Base-by-base conservation (phyloP, 345 rosid species). In the Sonneratia alba region DNA sequence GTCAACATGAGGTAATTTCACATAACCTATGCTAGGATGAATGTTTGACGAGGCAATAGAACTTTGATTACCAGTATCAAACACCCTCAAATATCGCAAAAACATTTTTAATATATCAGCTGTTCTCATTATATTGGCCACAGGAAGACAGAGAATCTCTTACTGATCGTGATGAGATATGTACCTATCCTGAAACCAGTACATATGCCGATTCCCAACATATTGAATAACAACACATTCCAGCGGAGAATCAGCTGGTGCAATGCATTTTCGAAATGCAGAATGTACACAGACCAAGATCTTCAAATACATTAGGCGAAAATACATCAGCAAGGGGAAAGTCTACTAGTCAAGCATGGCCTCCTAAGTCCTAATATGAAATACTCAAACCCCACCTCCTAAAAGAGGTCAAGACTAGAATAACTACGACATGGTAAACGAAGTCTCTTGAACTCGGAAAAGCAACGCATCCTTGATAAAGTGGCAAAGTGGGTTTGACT, bases 1-100 rank as follows among this genome's bases (percentile, higher is more conserved):
- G 77, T 43, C 74, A 79, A 59, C 70, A 72, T 6, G 59, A 43
- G 65, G 21, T 70, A 18, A 53, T 53, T 12, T 19, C 45, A 3
- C 0, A 72, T 2, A 14, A 34, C 7, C 72, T 36, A 22, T 70
- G 27, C 12, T 57, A 57, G 32, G 22, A 57, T 24, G 43, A 7
- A 19, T 8, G 22, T 57, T 57, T 21, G 63, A 34, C 9, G 8
- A 59, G 34, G 64, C 7, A 59, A 59, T 34, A 59, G 8, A 59
- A 59, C 7, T 22, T 22, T 59, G 11, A 24, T 59, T 22, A 13
- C 64, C 36, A 11, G 24, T 24, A 48, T 15, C 18, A 48, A 14
- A 48, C 53, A 48, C 53, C 15, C 53, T 59, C 64, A 8, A 40
- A 40, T 40, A 40, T 40, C 9, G 21, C 34, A 10, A 53, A 22